Conservation (phyloP, 1,284 basidiomycete genomes). For the Cystobasidiaceae sp. region DNA sequence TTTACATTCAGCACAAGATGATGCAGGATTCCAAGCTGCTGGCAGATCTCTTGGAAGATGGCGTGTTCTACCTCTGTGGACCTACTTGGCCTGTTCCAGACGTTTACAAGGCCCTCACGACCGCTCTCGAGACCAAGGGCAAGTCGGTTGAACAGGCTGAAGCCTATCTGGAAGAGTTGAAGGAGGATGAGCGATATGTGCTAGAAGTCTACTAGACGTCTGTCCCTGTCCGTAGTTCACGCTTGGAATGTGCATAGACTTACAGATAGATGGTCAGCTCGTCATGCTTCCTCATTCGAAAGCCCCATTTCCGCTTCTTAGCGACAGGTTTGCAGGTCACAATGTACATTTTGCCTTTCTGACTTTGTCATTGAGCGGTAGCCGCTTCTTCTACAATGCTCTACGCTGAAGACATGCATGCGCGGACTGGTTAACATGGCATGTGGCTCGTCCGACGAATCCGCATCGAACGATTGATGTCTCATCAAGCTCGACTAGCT, state of each 20-base stretch:
- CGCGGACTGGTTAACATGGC: background rate
- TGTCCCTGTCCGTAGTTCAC: too few relatives aligned
- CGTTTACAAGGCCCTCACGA: conserved; percentile 85
- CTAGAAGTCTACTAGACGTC: conserved; percentile 66
- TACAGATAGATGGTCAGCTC: too few relatives aligned
- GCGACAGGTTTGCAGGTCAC: too few relatives aligned
- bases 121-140: conserved; percentile 68
- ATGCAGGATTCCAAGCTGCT: conserved; percentile 75
- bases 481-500: background rate
- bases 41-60: conserved; percentile 60
- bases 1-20: conserved; percentile 99
- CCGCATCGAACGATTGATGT: background rate
- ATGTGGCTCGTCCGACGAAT: too few relatives aligned
- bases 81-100: conserved; percentile 76
- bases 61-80: conserved; percentile 93
- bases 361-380: too few relatives aligned
- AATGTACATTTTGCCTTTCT: too few relatives aligned
- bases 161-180: conserved; percentile 78
- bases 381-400: too few relatives aligned
- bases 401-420: background rate
- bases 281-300: too few relatives aligned
- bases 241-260: too few relatives aligned
- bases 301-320: too few relatives aligned
- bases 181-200: conserved; percentile 96
- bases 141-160: conserved; percentile 66